Evolutionary conservation across 1,139 yeast genomes (phyloP), one percentile per base, ranked within the genome.

Genomic region (Hemisphaericaspora xylanilytica): DNA sequence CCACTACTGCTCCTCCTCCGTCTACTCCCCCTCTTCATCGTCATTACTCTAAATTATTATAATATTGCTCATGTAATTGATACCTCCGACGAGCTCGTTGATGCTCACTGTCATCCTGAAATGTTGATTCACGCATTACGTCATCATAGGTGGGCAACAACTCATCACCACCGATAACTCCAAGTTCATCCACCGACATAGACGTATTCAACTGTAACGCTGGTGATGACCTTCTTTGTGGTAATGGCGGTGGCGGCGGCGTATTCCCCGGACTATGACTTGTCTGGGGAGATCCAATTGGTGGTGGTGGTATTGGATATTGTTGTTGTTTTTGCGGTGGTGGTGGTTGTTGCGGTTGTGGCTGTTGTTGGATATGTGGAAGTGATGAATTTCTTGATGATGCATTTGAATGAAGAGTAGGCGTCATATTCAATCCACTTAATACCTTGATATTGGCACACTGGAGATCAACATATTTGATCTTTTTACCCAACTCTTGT

Each of bases 361-460:
- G 22, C 16, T 37, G 42, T 5, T 38, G 35, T 15, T 34, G 32
- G 12, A 39, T 35, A 10, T 28, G 28, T 28, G 25, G 40, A 20
- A 27, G 36, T 10, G 33, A 47, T 45, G 27, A 44, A 27, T 40
- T 33, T 12, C 43, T 36, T 4, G 33, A 7, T 3, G 49, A 46
- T 3, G 58, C 53, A 41, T 52, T 53, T 12, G 55, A 41, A 20
- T 51, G 55, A 20, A 54, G 40, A 2, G 54, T 41, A 31, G 57
- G 49, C 2, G 63, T 58, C 59, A 59, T 55, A 32, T 57, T 51
- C 36, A 73, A 51, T 2, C 79, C 80, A 42, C 78, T 69, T 37
- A 71, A 52, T 0, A 75, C 65, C 37, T 58, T 61, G 24, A 74
- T 61, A 36, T 69, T 62, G 10, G 66, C 58, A 33, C 67, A 59